phyloP scores from a whole-genome alignment of 2,329 filamentous ascomycete genomes.

The Dothiorella sarmentorum region DNA sequence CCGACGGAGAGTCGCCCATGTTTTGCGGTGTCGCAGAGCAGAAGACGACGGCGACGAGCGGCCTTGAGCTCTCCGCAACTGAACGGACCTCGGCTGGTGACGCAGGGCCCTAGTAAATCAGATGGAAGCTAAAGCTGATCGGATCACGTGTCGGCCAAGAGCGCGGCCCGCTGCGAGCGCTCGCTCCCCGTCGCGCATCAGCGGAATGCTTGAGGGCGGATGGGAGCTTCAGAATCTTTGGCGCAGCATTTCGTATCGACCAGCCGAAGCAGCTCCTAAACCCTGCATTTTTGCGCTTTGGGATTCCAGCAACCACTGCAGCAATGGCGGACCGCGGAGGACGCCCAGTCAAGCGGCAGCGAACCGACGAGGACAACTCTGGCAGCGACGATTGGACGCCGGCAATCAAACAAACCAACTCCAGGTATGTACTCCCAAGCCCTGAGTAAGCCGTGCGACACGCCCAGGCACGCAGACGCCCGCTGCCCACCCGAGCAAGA shows the following conservation, averaged over 20 bases:
- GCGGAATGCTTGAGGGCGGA: slow-evolving; percentile 5
- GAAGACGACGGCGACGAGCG: not conserved
- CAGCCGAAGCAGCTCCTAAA: not conserved
- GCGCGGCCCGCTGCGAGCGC: not conserved
- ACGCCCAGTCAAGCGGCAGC: slow-evolving; percentile 37
- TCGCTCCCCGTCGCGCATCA: slow-evolving; percentile 12
- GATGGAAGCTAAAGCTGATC: not conserved
- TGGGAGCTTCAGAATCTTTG: not conserved
- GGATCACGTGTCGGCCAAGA: slow-evolving; percentile 8
- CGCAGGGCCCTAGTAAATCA: slow-evolving; percentile 1
- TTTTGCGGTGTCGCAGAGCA: no score
- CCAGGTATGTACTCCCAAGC: slow-evolving; percentile 14
- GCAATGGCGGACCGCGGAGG: slow-evolving; percentile 11
- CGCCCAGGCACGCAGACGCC: slow-evolving; percentile 9
- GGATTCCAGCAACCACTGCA: not conserved
- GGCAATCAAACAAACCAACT: slow-evolving; percentile 20
- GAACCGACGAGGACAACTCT: slow-evolving; percentile 38
- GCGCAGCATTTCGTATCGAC: slow-evolving; percentile 10
- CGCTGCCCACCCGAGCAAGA: slow-evolving; percentile 1
- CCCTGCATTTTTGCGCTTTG: not conserved
- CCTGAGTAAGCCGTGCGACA: slow-evolving; percentile 16
- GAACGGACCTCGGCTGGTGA: slow-evolving; percentile 13
- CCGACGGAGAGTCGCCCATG: slow-evolving; percentile 3
- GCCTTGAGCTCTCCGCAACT: not conserved
- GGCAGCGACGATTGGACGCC: slow-evolving; percentile 32